Conservation (phyloP, 768 basidiomycete species). For the Sporobolomyces phaffii region DNA sequence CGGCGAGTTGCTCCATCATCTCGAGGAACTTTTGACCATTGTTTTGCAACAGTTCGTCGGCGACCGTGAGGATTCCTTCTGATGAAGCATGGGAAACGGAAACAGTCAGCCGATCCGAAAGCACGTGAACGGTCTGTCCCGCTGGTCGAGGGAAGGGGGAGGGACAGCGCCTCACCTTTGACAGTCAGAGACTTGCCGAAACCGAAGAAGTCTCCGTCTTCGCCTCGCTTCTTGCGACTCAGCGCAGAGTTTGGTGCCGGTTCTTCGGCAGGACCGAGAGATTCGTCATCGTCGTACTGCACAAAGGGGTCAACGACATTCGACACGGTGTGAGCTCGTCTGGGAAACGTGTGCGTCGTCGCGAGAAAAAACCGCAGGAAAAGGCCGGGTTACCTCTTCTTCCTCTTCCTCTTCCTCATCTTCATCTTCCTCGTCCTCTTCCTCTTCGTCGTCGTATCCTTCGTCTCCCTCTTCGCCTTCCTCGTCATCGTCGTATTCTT, state of each 20-base stretch:
- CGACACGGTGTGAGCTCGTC: no score
- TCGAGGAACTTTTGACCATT: slow-evolving; percentile 98
- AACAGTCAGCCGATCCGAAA: slow-evolving; percentile 24
- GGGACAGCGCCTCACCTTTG: slow-evolving; percentile 45
- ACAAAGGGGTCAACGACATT: background rate
- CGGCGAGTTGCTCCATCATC: slow-evolving; percentile 99
- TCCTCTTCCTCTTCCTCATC: slow-evolving; percentile 14
- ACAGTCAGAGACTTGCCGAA: slow-evolving; percentile 78
- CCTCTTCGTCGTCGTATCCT: slow-evolving; percentile 19
- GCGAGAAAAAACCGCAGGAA: no score
- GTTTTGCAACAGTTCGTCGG: slow-evolving; percentile 96
- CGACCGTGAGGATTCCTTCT: slow-evolving; percentile 94
- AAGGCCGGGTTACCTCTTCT: slow-evolving; percentile 24
- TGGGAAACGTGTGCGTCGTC: background rate
- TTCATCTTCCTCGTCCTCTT: slow-evolving; percentile 5
- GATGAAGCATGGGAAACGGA: slow-evolving; percentile 42
- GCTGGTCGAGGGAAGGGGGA: background rate
- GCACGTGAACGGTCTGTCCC: background rate
- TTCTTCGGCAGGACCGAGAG: background rate
- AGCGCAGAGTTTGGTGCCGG: slow-evolving; percentile 12
- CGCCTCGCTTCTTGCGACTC: slow-evolving; percentile 25
- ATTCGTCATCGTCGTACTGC: slow-evolving; percentile 32
- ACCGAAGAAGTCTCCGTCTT: slow-evolving; percentile 45
- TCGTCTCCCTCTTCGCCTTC: slow-evolving; percentile 45
- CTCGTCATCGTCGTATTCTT: slow-evolving; percentile 62